Evolutionary conservation across 2,329 filamentous ascomycete species (phyloP).

Genomic region (Arthrobotrys sinensis): DNA sequence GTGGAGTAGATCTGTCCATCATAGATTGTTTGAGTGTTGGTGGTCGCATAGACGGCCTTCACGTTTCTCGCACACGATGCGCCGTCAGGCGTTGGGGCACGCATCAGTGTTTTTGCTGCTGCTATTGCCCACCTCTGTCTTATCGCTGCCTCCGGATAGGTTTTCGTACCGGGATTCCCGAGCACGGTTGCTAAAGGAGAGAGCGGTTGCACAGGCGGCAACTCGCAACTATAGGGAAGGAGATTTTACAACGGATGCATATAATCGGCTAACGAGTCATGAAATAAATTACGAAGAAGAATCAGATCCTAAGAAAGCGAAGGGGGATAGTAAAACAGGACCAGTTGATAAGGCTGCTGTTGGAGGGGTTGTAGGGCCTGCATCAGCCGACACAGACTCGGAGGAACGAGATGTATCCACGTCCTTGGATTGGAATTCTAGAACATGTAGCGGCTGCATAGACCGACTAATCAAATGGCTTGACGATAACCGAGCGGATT

Average conservation of each 20-base stretch:
- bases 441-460: slow-evolving; percentile 23
- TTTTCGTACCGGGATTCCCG: background rate
- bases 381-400: slow-evolving; percentile 14
- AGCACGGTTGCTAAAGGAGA: background rate
- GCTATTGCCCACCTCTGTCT: slow-evolving; percentile 17
- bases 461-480: slow-evolving; percentile 38
- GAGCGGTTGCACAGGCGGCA: slow-evolving; percentile 25
- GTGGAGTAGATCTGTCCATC: slow-evolving; percentile 25
- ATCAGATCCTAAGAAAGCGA: background rate
- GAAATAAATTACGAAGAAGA: slow-evolving; percentile 35
- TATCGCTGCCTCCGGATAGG: slow-evolving; percentile 17
- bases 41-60: slow-evolving; percentile 19
- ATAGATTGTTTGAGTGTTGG: background rate
- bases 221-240: slow-evolving; percentile 27
- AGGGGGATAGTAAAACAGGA: slow-evolving; percentile 19
- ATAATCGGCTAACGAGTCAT: slow-evolving; percentile 41
- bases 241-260: slow-evolving; percentile 41
- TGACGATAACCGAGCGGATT: slow-evolving; percentile 15
- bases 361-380: slow-evolving; percentile 1
- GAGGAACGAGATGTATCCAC: slow-evolving; percentile 21
- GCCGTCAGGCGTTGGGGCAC: background rate
- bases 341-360: slow-evolving; percentile 33
- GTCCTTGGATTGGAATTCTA: slow-evolving; percentile 26
- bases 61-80: slow-evolving; percentile 44
- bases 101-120: slow-evolving; percentile 31